A percentile compares a stretch with the other conserved stretches of the same genome.
phyloP scores from a whole-genome alignment of 2,329 filamentous ascomycete genomes.

The Botrytis elliptica region DNA sequence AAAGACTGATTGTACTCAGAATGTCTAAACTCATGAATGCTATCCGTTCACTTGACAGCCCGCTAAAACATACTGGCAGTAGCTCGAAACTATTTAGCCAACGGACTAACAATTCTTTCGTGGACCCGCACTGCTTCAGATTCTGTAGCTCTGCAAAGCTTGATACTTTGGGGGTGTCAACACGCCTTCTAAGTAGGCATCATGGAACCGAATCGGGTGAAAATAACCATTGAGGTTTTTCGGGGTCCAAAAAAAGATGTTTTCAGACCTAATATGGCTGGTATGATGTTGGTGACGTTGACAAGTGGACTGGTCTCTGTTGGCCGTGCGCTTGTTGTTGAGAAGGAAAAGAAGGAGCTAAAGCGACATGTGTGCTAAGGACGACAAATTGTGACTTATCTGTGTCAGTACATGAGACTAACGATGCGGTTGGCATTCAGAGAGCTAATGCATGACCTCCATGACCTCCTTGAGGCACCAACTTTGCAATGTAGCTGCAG shows the following conservation, averaged over 20 bases:
- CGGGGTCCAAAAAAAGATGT: conserved; percentile 31
- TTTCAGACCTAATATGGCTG: not conserved
- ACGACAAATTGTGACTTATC: not conserved
- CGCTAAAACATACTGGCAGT: conserved; percentile 47
- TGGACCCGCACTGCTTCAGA: conserved; percentile 53
- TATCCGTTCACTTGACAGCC: not conserved
- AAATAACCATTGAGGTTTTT: conserved; percentile 42
- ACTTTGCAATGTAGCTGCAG: not conserved
- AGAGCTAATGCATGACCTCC: not conserved
- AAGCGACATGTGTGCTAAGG: conserved; percentile 4
- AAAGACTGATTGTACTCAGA: not conserved
- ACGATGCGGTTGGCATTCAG: not conserved
- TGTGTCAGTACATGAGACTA: not conserved
- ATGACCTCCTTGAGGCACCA: not conserved
- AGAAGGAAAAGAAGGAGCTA: conserved; percentile 25
- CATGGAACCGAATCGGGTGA: conserved; percentile 36
- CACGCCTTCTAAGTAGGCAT: conserved; percentile 27
- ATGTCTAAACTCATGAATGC: not conserved
- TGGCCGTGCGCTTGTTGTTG: conserved; percentile 29
- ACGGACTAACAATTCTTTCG: conserved; percentile 52
- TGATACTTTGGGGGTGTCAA: conserved; percentile 44
- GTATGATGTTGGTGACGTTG: not conserved
- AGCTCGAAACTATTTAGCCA: conserved; percentile 51
- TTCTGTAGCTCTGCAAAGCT: conserved; percentile 51
- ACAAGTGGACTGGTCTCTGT: conserved; percentile 24